Conservation (phyloP, 228 moss, liverwort and hornwort species). For the Sphagnum magellanicum region DNA sequence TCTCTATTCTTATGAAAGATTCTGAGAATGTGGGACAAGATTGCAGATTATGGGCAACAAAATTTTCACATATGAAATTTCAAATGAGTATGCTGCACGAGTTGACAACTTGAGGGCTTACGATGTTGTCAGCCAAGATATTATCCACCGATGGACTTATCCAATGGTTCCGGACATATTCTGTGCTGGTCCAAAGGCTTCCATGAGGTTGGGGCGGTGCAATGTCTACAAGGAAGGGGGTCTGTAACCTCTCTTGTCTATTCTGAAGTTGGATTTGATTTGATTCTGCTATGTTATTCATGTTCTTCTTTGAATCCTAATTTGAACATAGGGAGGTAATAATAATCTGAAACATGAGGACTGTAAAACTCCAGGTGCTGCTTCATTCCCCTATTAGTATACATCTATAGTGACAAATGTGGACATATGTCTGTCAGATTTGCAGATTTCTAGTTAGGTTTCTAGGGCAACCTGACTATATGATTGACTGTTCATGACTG, state of each 20-base stretch:
- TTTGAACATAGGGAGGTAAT: background rate
- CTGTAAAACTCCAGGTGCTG: background rate
- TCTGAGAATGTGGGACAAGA: too few species aligned
- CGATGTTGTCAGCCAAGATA: conserved; percentile 88
- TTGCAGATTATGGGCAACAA: conserved; percentile 91
- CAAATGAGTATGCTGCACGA: conserved; percentile 84
- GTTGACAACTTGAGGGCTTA: conserved; percentile 91
- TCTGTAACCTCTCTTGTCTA: conserved; percentile 22
- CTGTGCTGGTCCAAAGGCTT: conserved; percentile 54
- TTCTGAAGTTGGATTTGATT: too few species aligned
- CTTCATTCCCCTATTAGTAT: background rate
- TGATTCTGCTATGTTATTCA: too few species aligned
- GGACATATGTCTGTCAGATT: too few species aligned
- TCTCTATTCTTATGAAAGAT: too few species aligned
- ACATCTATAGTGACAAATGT: background rate
- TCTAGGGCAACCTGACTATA: too few species aligned
- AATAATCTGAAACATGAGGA: background rate
- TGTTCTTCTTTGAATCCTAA: background rate
- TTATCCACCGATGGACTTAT: conserved; percentile 91
- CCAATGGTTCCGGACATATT: conserved; percentile 95
- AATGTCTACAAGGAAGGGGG: conserved; percentile 92
- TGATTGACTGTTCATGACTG: too few species aligned
- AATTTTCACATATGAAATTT: conserved; percentile 83
- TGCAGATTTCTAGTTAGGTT: too few species aligned
- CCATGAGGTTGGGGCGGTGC: conserved; percentile 73